Base-by-base conservation (phyloP, 768 basidiomycete species). In the Xerocomus spinulosus region DNA sequence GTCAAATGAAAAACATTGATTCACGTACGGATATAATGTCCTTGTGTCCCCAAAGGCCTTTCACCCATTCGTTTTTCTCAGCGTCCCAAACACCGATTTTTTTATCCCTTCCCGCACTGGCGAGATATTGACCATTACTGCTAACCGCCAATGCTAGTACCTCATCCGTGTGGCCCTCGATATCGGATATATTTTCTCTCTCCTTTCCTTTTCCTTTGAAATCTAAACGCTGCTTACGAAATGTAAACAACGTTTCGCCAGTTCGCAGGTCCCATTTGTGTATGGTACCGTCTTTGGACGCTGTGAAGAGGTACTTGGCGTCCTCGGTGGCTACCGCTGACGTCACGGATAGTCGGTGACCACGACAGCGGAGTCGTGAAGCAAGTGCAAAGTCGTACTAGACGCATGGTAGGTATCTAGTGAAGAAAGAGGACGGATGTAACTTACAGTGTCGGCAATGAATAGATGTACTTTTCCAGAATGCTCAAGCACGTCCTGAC, bases 271-370 rank as follows among this genome's bases (percentile, higher is more conserved):
- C 80, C 87, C 89, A 92, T 65, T 92, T 89, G 46, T 85, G 77
- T 61, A 99, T 90, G 12, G 78, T 74, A 2, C 95, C 96, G 59
- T 95, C 92, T 63, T 99, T 99, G 9, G 87, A 87, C 0, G 92
- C 73, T 0, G 92, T 92, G 65, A 85, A 97, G n/a, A 98, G 77
- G 60, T 78, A 80, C 45, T 74, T 75, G 13, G 77, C 82, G 23
- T 87, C 81, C 42, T 85, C 79, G 2, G 90, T 84, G 2, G 85
- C 81, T 20, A 86, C 79, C 3, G 93, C 87, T 24, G 83, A 82
- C 2, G 96, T 95, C 10, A 92, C 78, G 8, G 90, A 78, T 46
- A 89, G 76, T 34, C 85, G 76, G 65, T 94, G 90, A 3, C 85
- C 84, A 30, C 81, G 77, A 21, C 79, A 83, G 44, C 78, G 81